These are phyloP conservation scores for Pythium diclinum DNA, from an alignment of 352 stramenopile genomes.

Conservation along the genomic window DNA sequence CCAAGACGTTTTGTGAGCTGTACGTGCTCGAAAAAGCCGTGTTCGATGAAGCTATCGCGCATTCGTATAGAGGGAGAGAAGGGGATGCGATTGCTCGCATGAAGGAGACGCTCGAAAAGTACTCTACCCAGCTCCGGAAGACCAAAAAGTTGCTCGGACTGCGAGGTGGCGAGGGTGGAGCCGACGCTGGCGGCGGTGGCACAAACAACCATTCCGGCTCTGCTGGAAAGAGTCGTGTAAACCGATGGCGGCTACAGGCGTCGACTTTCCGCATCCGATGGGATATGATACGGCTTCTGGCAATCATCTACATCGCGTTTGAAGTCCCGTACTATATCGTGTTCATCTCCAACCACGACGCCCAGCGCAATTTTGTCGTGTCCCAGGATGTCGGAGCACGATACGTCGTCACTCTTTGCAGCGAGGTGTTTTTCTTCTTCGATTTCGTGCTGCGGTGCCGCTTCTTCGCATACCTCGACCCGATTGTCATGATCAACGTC, in stretches of 20 bases:
- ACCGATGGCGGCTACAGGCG: conserved; percentile 40
- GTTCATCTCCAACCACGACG: conserved; percentile 55
- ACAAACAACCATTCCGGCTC: not conserved
- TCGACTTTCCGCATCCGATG: conserved; percentile 55
- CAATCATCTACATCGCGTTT: conserved; percentile 52
- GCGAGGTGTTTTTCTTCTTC: conserved; percentile 52
- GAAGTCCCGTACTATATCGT: conserved; percentile 71
- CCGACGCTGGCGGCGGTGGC: not conserved
- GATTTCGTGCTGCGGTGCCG: conserved; percentile 50
- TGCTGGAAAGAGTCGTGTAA: not conserved
- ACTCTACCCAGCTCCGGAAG: conserved; percentile 63
- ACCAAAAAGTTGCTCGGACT: conserved; percentile 72
- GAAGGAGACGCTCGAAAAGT: conserved; percentile 45
- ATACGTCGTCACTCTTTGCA: conserved; percentile 34
- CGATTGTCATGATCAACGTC: conserved; percentile 54
- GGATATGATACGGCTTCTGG: conserved; percentile 43
- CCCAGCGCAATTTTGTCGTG: conserved; percentile 43
- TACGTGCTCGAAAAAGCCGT: conserved; percentile 63
- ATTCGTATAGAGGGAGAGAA: conserved; percentile 49
- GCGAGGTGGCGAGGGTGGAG: conserved; percentile 27
- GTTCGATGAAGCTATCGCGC: conserved; percentile 51
- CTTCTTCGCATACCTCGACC: conserved; percentile 57
- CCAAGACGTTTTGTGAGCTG: conserved; percentile 82
- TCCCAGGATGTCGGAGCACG: conserved; percentile 30
- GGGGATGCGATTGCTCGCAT: conserved; percentile 35